Evolutionary conservation across 129 eudicot species (phyloP), one percentile per base, ranked within the genome.

Genomic region (Chrysanthemum lavandulifolium): DNA sequence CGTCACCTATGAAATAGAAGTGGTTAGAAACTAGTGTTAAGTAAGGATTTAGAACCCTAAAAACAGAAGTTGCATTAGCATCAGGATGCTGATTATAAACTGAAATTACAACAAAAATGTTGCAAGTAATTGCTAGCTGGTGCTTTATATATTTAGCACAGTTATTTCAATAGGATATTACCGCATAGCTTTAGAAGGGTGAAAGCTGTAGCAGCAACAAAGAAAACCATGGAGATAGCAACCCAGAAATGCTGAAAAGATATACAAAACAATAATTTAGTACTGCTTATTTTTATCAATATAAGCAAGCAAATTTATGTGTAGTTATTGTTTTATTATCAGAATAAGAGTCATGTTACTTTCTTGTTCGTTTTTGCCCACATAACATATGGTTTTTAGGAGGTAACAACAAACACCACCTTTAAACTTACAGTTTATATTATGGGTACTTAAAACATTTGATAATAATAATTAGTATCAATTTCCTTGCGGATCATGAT

Each of bases 221-320:
- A 86, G 92, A 91, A 91, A 68, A 88, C 87, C 97, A 91, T 88
- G 54, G 97, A 91, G 79, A 91, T 91, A 12, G 92, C 97, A 65
- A 91, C 88, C 90, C 97, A 91, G 71, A 91, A 88, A 59, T 91
- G 93, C 91, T 86, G 80, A 64, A 65, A 84, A 6, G 10, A 40
- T 40, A 33, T 6, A 18, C 45, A 78, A 61, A 66, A 31, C 13
- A 64, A 60, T 58, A 16, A 31, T 59, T 61, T 49, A 77, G 21
- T 45, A 77, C 33, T 0, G 7, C 7, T 33, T 33, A 31, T 31
- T 40, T 40, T 40, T 40, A 40, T 40, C 47, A 40, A 40, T 40
- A 40, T 40, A 40, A 40, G 40, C 40, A 16, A 67, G 13, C 18
- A 51, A 49, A 31, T 43, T 18, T 15, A 29, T 1, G 49, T 6